Evolutionary conservation across 1,139 yeast species (phyloP), one percentile per base, ranked within the genome.

Genomic region (Saccharomyces hybrid): DNA sequence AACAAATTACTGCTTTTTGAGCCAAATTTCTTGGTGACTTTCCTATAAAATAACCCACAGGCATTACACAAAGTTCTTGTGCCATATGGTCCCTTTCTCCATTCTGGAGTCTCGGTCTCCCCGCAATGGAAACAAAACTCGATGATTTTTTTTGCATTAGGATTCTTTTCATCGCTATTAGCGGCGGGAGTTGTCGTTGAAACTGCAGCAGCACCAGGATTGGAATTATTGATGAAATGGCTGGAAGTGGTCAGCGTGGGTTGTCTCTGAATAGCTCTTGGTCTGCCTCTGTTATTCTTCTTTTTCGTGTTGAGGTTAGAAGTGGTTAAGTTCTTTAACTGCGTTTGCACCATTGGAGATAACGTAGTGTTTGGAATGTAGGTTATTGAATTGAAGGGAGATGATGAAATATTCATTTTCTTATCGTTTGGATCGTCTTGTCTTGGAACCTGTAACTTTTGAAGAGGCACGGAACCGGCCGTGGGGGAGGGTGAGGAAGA

Each of bases 71-170:
- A 73, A 0, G 90, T 83, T 56, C 88, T 74, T 7, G 82, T 82
- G 0, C 91, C 91, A 57, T 83, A 81, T 1, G 93, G 95, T 0
- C 95, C 95, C 54, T 88, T 73, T 65, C 95, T 77, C 95, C 95
- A 86, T 68, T 86, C 95, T 1, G 95, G 93, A 0, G 95, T 86
- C 53, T 83, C 85, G 5, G 82, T 78, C 20, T 87, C 83, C 1
- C 88, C 88, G 70, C 95, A 87, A 60, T 79, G 83, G 46, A 67
- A 65, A 57, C 84, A 80, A 9, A 58, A 55, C 25, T 58, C 57
- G 9, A 58, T 55, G n/a, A 52, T 52, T 50, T 51, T n/a, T 20
- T 34, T 20, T 8, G 31, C 38, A 13, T 6, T 13, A 5, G 60
- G 48, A 53, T 55, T n/a, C 47, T 52, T 52, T 51, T 54, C 38